Conservation (phyloP, 1,284 basidiomycete genomes). For the Ceratobasidium sp. region DNA sequence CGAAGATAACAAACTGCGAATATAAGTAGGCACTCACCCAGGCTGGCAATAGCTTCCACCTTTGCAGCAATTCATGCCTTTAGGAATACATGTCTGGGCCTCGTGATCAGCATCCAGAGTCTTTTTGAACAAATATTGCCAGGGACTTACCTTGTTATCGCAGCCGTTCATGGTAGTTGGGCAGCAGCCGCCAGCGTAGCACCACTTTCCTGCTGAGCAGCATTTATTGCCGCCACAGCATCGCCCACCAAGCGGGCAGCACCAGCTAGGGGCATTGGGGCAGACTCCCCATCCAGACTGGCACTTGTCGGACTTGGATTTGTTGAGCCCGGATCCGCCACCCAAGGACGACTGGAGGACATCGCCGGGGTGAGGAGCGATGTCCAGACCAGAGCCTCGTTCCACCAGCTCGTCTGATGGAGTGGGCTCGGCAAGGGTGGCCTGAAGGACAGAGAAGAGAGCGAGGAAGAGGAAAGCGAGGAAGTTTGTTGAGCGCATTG, state of each 20-base stretch:
- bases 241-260: slow-evolving; percentile 18
- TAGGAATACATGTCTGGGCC: neutral
- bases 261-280: slow-evolving; percentile 1
- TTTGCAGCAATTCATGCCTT: slow-evolving; percentile 14
- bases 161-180: neutral
- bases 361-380: neutral
- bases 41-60: too few relatives aligned
- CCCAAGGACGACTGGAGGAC: neutral
- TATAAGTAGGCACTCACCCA: too few relatives aligned
- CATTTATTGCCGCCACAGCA: slow-evolving; percentile 3
- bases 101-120: neutral
- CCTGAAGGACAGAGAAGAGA: neutral
- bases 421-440: neutral
- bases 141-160: neutral
- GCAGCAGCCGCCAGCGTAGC: neutral
- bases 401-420: neutral
- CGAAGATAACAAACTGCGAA: too few relatives aligned
- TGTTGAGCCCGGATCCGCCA: neutral
- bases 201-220: neutral
- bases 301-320: slow-evolving; percentile 1
- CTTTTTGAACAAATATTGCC: neutral
- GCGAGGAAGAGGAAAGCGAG: neutral
- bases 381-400: neutral
- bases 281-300: neutral
- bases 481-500: neutral